Conservation (phyloP, 2,329 filamentous ascomycete species). For the Colletotrichum sansevieriae region DNA sequence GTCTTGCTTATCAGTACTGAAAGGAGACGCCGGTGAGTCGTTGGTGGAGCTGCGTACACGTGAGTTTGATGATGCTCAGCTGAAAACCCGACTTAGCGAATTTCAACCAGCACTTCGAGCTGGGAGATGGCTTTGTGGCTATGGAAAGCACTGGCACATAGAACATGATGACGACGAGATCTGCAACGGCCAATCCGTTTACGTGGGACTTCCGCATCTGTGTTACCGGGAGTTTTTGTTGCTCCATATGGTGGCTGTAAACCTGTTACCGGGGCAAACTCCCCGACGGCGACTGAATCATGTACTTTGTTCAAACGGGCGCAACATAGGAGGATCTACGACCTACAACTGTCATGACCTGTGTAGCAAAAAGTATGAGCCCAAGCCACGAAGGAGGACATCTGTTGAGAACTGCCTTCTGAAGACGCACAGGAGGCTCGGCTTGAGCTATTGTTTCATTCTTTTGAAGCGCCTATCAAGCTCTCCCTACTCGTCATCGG, state of each 20-base stretch:
- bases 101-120: no score
- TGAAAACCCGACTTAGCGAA: not conserved
- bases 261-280: not conserved
- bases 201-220: not conserved
- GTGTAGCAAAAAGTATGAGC: not conserved
- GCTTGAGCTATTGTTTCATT: not conserved
- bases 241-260: not conserved
- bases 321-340: conserved; percentile 15
- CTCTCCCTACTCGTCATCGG: conserved; percentile 43
- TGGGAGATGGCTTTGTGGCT: not conserved
- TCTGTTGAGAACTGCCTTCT: not conserved
- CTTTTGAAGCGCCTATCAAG: conserved; percentile 20
- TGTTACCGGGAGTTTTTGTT: no score
- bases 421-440: no score
- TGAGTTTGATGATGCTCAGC: conserved; percentile 1
- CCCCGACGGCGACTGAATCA: not conserved
- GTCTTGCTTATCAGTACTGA: conserved; percentile 33
- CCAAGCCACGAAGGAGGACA: not conserved
- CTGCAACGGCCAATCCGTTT: not conserved
- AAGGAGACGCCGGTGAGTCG: not conserved
- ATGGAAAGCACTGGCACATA: conserved; percentile 2
- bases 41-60: not conserved
- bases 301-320: conserved; percentile 7
- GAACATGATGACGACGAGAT: not conserved
- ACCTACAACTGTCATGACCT: not conserved